Conservation (phyloP, 2,329 filamentous ascomycete species). For the Arthrobotrys musiformis region DNA sequence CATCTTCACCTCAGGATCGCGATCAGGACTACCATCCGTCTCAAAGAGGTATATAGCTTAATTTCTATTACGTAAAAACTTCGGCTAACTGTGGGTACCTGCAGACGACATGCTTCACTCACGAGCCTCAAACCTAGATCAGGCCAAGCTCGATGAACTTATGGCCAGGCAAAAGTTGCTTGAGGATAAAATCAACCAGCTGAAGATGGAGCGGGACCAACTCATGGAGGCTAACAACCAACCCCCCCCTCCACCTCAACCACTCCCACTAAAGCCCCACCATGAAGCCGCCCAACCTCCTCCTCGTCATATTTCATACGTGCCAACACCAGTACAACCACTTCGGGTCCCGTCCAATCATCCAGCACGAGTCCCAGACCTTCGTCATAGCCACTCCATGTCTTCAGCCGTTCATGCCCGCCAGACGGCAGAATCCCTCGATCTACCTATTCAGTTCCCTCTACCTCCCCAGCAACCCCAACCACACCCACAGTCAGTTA, state of each 20-base stretch:
- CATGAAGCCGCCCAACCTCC: slow-evolving; percentile 20
- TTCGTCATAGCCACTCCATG: slow-evolving; percentile 27
- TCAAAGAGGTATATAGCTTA: slow-evolving; percentile 47
- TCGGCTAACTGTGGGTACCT: slow-evolving; percentile 26
- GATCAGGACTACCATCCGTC: slow-evolving; percentile 41
- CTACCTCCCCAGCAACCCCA: slow-evolving; percentile 31
- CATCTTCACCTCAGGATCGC: slow-evolving; percentile 21
- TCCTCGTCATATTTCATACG: slow-evolving; percentile 7
- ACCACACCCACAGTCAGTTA: neutral
- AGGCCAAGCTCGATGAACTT: slow-evolving; percentile 50
- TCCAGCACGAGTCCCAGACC: slow-evolving; percentile 19
- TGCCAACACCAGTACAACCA: slow-evolving; percentile 1
- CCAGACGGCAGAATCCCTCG: slow-evolving; percentile 30
- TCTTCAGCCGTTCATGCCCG: slow-evolving; percentile 34
- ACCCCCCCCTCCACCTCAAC: slow-evolving; percentile 3
- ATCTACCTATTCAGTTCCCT: slow-evolving; percentile 42
- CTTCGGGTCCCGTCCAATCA: slow-evolving; percentile 28
- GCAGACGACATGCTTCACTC: slow-evolving; percentile 53
- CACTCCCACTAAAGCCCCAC: slow-evolving; percentile 30
- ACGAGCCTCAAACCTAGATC: slow-evolving; percentile 45
- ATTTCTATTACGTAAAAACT: slow-evolving; percentile 36
- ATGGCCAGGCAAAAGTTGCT: slow-evolving; percentile 48
- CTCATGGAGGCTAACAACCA: slow-evolving; percentile 40
- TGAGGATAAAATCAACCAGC: slow-evolving; percentile 51
- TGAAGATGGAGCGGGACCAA: slow-evolving; percentile 47